These are phyloP conservation scores for Leccinum boreale DNA, from an alignment of 768 basidiomycete genomes.

Conservation along the genomic window DNA sequence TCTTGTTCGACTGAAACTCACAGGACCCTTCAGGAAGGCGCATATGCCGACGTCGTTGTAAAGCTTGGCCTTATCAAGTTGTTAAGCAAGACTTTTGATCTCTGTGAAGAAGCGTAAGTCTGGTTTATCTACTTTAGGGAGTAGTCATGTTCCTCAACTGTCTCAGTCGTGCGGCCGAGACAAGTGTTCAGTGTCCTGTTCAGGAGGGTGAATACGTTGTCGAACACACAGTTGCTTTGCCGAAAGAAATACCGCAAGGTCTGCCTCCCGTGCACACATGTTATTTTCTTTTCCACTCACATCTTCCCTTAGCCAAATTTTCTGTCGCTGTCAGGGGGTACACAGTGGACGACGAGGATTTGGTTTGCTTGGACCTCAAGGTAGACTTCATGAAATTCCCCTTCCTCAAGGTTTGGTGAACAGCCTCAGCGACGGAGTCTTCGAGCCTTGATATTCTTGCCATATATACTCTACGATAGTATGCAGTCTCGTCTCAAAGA, in stretches of 20 bases:
- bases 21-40: slow-evolving; percentile 66
- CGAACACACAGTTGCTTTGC: slow-evolving; percentile 78
- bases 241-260: slow-evolving; percentile 89
- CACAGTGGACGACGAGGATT: slow-evolving; percentile 65
- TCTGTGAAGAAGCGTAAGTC: slow-evolving; percentile 93
- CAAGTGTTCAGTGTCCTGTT: slow-evolving; percentile 82
- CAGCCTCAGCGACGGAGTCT: background rate
- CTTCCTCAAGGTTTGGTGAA: slow-evolving; percentile 30
- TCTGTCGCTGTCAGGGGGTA: slow-evolving; percentile 63
- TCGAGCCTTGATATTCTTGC: background rate
- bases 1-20: slow-evolving; percentile 9
- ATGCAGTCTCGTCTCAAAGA: background rate
- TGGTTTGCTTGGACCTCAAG: slow-evolving; percentile 77
- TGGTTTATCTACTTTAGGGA: background rate
- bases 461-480: slow-evolving; percentile 6
- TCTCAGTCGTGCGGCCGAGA: slow-evolving; percentile 67
- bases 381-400: slow-evolving; percentile 66
- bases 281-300: slow-evolving; percentile 1
- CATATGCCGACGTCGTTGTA: slow-evolving; percentile 84
- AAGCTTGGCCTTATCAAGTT: slow-evolving; percentile 94
- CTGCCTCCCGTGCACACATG: slow-evolving; percentile 11
- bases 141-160: slow-evolving; percentile 1
- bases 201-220: slow-evolving; percentile 67
- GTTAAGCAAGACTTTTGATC: slow-evolving; percentile 77
- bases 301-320: slow-evolving; percentile 70